A percentile compares a stretch with the other conserved stretches of the same genome.
phyloP scores from a whole-genome alignment of 352 stramenopile species.

The Pythium sp. region DNA sequence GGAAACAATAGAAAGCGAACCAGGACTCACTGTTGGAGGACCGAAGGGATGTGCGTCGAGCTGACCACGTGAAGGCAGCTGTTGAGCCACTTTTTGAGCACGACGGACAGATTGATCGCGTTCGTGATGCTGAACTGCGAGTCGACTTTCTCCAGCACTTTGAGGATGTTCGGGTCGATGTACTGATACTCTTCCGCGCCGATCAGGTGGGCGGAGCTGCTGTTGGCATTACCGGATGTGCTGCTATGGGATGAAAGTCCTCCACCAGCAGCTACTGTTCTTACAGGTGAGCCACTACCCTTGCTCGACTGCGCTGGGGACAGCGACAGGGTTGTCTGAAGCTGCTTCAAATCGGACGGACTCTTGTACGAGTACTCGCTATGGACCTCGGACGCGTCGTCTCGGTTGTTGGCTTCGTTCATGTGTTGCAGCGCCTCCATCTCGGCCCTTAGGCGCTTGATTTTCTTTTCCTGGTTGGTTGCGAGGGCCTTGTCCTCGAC shows the following conservation, averaged over 20 bases:
- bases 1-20: background rate
- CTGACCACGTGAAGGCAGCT: slow-evolving; percentile 57
- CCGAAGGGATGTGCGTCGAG: slow-evolving; percentile 41
- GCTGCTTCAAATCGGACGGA: slow-evolving; percentile 10
- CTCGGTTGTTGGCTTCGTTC: slow-evolving; percentile 38
- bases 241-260: slow-evolving; percentile 1
- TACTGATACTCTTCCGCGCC: slow-evolving; percentile 55
- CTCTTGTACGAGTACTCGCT: slow-evolving; percentile 20
- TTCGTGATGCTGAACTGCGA: slow-evolving; percentile 85
- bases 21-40: slow-evolving; percentile 30
- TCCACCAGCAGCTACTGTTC: background rate
- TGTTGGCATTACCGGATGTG: background rate
- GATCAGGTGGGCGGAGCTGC: slow-evolving; percentile 32
- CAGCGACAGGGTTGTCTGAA: slow-evolving; percentile 8
- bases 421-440: slow-evolving; percentile 79
- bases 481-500: slow-evolving; percentile 54
- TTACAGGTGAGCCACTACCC: background rate
- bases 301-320: background rate
- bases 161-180: slow-evolving; percentile 78
- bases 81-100: slow-evolving; percentile 78
- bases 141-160: slow-evolving; percentile 80
- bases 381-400: slow-evolving; percentile 24
- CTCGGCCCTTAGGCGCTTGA: slow-evolving; percentile 66
- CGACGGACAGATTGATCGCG: slow-evolving; percentile 57
- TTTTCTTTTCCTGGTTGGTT: slow-evolving; percentile 57